These are phyloP conservation scores for Pseudozyma sp. DNA, from an alignment of 1,284 basidiomycete species.

Conservation along the genomic window DNA sequence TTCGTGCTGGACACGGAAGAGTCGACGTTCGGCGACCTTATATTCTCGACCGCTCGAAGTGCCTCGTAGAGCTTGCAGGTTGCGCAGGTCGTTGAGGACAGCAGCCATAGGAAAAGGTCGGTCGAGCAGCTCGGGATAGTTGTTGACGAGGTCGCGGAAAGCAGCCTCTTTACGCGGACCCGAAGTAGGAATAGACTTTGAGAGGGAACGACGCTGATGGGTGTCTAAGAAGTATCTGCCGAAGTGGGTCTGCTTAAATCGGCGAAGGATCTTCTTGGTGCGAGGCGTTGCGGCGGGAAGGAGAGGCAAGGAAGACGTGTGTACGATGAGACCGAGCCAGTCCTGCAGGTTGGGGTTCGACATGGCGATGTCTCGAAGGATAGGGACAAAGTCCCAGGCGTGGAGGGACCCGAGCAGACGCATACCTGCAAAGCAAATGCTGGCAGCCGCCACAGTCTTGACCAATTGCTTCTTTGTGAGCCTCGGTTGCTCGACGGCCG, in stretches of 20 bases:
- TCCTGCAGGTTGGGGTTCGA: not conserved
- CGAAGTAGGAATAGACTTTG: not conserved
- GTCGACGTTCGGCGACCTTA: constrained; percentile 36
- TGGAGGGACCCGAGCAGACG: not conserved
- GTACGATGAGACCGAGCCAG: constrained; percentile 6
- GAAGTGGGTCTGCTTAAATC: not conserved
- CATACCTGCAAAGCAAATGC: not conserved
- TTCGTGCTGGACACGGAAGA: constrained; percentile 41
- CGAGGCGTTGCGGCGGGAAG: constrained; percentile 17
- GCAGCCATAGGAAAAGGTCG: constrained; percentile 32
- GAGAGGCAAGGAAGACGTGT: constrained; percentile 27
- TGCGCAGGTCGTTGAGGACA: constrained; percentile 40
- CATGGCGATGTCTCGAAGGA: not conserved
- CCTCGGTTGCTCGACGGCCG: not conserved
- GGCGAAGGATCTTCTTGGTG: constrained; percentile 6
- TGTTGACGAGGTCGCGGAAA: constrained; percentile 24
- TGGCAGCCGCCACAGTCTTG: not conserved
- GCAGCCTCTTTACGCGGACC: constrained; percentile 26
- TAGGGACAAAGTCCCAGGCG: not conserved
- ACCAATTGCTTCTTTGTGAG: constrained; percentile 1
- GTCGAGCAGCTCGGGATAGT: constrained; percentile 30
- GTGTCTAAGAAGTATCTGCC: constrained; percentile 1
- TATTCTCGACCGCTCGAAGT: constrained; percentile 18
- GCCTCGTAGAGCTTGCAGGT: constrained; percentile 27
- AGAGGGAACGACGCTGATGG: constrained; percentile 7